phyloP scores from a whole-genome alignment of 371 early-diverging fungal species.

The Mortierella sp. region DNA sequence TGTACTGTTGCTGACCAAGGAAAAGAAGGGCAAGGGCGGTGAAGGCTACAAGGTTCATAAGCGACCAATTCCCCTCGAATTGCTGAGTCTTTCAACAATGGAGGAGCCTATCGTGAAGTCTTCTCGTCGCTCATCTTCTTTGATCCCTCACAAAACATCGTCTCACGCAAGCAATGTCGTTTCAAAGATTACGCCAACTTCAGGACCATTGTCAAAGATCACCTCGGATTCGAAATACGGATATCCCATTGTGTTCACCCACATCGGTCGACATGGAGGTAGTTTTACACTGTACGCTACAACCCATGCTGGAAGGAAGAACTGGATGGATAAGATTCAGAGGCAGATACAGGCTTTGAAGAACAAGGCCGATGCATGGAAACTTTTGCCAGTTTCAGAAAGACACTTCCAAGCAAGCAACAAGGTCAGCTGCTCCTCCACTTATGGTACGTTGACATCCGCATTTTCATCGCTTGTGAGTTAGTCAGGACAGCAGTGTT shows the following conservation, averaged over 20 bases:
- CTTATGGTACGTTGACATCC: slow-evolving; percentile 60
- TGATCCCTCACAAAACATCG: slow-evolving; percentile 53
- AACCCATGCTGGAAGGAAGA: slow-evolving; percentile 76
- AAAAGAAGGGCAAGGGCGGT: slow-evolving; percentile 62
- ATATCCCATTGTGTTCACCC: slow-evolving; percentile 78
- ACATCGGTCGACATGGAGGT: slow-evolving; percentile 77
- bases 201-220: slow-evolving; percentile 37
- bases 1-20: slow-evolving; percentile 81
- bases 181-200: slow-evolving; percentile 48
- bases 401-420: slow-evolving; percentile 60
- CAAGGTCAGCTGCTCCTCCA: slow-evolving; percentile 79
- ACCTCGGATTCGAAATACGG: slow-evolving; percentile 56
- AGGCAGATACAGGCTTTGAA: slow-evolving; percentile 71
- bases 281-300: slow-evolving; percentile 77
- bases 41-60: slow-evolving; percentile 73
- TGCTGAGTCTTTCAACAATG: slow-evolving; percentile 72
- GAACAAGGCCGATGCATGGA: slow-evolving; percentile 70
- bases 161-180: slow-evolving; percentile 46
- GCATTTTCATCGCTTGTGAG: neutral
- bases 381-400: slow-evolving; percentile 58
- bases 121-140: slow-evolving; percentile 48
- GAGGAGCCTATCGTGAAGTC: slow-evolving; percentile 59
- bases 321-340: slow-evolving; percentile 86
- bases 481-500: too few species aligned
- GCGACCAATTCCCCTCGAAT: slow-evolving; percentile 82